A percentile compares a stretch with the other conserved stretches of the same genome.
Conservation (phyloP, 140 eudicot genomes). For the Cichorium intybus region DNA sequence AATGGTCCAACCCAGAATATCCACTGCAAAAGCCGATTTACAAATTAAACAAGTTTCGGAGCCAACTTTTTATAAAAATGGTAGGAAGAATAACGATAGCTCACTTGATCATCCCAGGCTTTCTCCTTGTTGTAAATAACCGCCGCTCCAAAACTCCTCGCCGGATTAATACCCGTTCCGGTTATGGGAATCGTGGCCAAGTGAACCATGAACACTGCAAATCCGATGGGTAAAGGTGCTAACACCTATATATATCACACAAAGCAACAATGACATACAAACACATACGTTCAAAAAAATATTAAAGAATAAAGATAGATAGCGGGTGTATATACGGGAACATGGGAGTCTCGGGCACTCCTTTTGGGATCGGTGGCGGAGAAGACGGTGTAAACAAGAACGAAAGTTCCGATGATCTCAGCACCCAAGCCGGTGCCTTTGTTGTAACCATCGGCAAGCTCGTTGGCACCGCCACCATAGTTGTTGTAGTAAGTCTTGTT, state of each 20-base stretch:
- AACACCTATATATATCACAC: constrained; percentile 30
- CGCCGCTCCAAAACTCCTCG: constrained; percentile 72
- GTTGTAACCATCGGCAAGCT: constrained; percentile 41
- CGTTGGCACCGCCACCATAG: constrained; percentile 58
- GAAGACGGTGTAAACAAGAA: constrained; percentile 55
- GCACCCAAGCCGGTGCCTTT: constrained; percentile 60
- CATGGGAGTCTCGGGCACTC: constrained; percentile 60
- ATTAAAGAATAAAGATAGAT: not conserved
- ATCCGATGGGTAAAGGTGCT: constrained; percentile 78
- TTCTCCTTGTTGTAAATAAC: constrained; percentile 45
- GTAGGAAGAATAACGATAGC: not conserved
- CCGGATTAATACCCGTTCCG: constrained; percentile 77
- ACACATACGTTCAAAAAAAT: not conserved
- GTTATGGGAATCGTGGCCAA: constrained; percentile 66
- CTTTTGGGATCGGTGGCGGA: constrained; percentile 71
- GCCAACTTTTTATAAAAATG: not conserved
- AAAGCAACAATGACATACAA: too few species aligned
- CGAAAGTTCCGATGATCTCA: constrained; percentile 59
- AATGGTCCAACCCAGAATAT: constrained; percentile 88
- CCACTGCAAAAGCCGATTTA: constrained; percentile 50
- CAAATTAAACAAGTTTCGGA: not conserved
- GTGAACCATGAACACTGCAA: constrained; percentile 80
- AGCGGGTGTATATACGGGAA: constrained; percentile 42
- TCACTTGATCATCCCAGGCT: constrained; percentile 67
- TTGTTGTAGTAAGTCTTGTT: constrained; percentile 32